Percentiles rank a stretch among this genome's conserved stretches.
phyloP scores from a whole-genome alignment of 495 filamentous ascomycete species.

The Hypoxylon lienhwacheense region DNA sequence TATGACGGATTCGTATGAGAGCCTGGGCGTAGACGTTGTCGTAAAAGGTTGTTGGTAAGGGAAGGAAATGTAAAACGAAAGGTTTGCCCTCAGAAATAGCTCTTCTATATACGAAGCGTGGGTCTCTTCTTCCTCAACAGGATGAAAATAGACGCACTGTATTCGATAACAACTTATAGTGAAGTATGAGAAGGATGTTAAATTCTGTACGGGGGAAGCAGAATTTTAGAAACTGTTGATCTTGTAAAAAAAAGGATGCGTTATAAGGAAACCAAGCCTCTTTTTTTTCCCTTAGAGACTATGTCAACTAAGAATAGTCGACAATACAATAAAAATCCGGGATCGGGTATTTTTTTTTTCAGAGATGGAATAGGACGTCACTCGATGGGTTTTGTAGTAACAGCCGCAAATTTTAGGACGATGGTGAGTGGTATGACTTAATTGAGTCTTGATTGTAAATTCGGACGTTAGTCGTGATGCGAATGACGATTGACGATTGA shows the following conservation, averaged over 20 bases:
- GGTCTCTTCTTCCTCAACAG: conserved; percentile 28
- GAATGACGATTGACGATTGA: conserved; percentile 34
- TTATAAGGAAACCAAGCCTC: conserved; percentile 31
- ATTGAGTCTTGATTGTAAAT: conserved; percentile 17
- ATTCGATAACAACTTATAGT: conserved; percentile 35
- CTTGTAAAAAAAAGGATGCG: conserved; percentile 38
- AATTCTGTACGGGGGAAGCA: conserved; percentile 7
- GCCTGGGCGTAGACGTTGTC: conserved; percentile 16
- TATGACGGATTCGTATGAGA: conserved; percentile 17
- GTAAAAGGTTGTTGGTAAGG: conserved; percentile 2
- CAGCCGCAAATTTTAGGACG: conserved; percentile 12
- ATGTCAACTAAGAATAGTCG: conserved; percentile 11
- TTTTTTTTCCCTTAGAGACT: conserved; percentile 21
- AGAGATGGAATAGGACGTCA: conserved; percentile 15
- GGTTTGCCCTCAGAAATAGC: conserved; percentile 29
- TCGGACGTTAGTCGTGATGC: conserved; percentile 33
- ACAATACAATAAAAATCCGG: conserved; percentile 11
- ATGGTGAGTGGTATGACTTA: conserved; percentile 18
- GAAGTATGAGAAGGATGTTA: conserved; percentile 19
- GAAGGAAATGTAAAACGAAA: background rate
- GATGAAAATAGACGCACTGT: conserved; percentile 32
- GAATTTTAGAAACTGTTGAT: conserved; percentile 22
- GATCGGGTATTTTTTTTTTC: conserved; percentile 9
- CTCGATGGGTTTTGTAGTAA: conserved; percentile 18
- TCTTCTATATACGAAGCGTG: conserved; percentile 25